Base-by-base conservation (phyloP, 2,329 filamentous ascomycete genomes). In the Monilinia aucupariae region DNA sequence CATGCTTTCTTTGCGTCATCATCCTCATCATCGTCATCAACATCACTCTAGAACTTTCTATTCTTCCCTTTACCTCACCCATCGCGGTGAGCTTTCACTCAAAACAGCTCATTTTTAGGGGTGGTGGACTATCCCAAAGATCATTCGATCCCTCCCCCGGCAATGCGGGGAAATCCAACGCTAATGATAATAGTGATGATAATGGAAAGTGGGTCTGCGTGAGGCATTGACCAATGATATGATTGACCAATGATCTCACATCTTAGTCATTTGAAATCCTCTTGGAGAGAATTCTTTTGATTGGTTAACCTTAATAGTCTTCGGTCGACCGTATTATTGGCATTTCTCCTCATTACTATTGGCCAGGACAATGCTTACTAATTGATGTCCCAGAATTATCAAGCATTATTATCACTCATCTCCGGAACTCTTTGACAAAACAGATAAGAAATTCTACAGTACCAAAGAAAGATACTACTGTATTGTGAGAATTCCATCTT, bases 301-400 rank as follows among this genome's bases (percentile, higher is more conserved):
- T 56, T 43, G 27, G n/a, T 41, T 20, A 30, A 6, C 27, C 27
- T 30, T 3, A 15, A 22, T 32, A 25, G 27, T 30, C 13, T 30
- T 4, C 20, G 41, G 27, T 13, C 20, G n/a, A 15, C 3, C 52
- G 15, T 4, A 32, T 4, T 32, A 32, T n/a, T n/a, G n/a, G n/a
- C 2, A 37, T 55, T 45, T 32, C 17, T 5, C 39, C 45, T 39
- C 6, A 45, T 45, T 55, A 0, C 20, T 10, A 45, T 20, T 56
- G 54, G 54, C 9, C 25, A 12, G 2, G 8, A 32, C 8, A 30
- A 10, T n/a, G 54, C 54, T 56, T 56, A 56, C 45, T 56, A 47
- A 56, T 56, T 25, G 12, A 47, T 47, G 25, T 72, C 56, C 51
- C 20, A 62, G 43, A 30, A 49, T 60, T 37, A 59, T 37, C 53